Conservation (phyloP, 2,329 filamentous ascomycete genomes). For the Aureobasidium subglaciale region DNA sequence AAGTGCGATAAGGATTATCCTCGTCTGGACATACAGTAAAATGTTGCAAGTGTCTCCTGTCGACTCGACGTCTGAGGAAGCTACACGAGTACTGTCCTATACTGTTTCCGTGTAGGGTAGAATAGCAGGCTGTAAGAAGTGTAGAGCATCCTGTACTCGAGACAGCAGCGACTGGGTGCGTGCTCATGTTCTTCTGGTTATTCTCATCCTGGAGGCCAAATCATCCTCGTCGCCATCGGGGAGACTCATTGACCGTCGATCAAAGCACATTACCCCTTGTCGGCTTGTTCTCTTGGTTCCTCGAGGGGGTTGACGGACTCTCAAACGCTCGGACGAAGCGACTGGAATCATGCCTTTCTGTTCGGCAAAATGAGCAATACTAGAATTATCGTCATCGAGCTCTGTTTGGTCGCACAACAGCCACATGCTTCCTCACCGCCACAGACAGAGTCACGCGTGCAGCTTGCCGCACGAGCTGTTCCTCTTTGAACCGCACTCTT, state of each 20-base stretch:
- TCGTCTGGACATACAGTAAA: neutral
- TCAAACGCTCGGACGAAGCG: neutral
- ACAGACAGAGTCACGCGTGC: conserved; percentile 3
- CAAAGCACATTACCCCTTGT: neutral
- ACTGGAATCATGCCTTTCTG: neutral
- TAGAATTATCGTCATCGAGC: neutral
- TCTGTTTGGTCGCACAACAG: conserved; percentile 9
- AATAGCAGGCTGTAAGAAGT: too few relatives aligned
- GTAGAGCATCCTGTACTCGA: too few relatives aligned
- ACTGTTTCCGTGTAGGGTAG: too few relatives aligned
- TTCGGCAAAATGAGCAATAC: neutral
- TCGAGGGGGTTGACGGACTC: neutral
- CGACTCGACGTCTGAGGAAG: neutral
- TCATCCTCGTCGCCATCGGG: neutral
- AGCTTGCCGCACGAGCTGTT: conserved; percentile 10
- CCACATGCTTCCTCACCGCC: conserved; percentile 12
- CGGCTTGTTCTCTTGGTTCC: neutral
- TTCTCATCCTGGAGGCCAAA: neutral
- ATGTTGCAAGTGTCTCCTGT: neutral
- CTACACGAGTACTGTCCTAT: neutral
- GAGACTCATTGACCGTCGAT: neutral
- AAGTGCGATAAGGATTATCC: neutral
- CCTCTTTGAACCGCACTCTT: neutral
- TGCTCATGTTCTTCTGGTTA: too few relatives aligned
- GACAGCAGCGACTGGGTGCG: too few relatives aligned